Evolutionary conservation across 371 early-diverging fungal genomes (phyloP).

Genomic region (Cokeromyces recurvatus): DNA sequence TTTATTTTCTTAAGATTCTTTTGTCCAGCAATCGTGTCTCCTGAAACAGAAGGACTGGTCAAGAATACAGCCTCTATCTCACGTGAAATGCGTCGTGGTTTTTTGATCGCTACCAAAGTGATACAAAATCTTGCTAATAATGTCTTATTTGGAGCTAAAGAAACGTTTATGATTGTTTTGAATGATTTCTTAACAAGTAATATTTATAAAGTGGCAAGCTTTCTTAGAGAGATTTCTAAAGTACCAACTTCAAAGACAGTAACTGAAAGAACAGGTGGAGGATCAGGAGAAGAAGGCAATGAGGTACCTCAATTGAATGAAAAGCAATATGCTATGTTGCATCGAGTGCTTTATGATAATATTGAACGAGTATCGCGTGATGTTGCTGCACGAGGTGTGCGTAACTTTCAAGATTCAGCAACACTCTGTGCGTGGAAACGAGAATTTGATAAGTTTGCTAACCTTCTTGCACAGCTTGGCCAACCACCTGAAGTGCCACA

Average conservation of each 20-base stretch:
- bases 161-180: slow-evolving; percentile 80
- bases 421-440: slow-evolving; percentile 28
- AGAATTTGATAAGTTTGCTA: slow-evolving; percentile 70
- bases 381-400: slow-evolving; percentile 27
- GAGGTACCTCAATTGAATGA: slow-evolving; percentile 36
- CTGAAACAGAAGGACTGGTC: slow-evolving; percentile 55
- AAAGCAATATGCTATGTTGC: slow-evolving; percentile 49
- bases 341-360: slow-evolving; percentile 60
- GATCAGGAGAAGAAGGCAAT: slow-evolving; percentile 4
- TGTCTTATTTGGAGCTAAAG: slow-evolving; percentile 88
- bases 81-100: slow-evolving; percentile 63
- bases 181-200: slow-evolving; percentile 77
- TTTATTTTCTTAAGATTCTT: slow-evolving; percentile 93
- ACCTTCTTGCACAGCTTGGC: slow-evolving; percentile 78
- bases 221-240: slow-evolving; percentile 50
- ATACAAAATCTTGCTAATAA: slow-evolving; percentile 93
- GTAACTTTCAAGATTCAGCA: slow-evolving; percentile 9
- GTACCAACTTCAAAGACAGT: slow-evolving; percentile 17
- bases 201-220: slow-evolving; percentile 55
- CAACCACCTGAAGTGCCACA: slow-evolving; percentile 51
- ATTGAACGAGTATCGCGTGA: slow-evolving; percentile 60
- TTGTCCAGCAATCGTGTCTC: slow-evolving; percentile 91
- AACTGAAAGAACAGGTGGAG: no score
- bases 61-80: slow-evolving; percentile 19
- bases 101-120: slow-evolving; percentile 87